Percentiles rank a stretch among this genome's conserved stretches.
phyloP scores from a whole-genome alignment of 257 asterid species.

The Sherardia arvensis region DNA sequence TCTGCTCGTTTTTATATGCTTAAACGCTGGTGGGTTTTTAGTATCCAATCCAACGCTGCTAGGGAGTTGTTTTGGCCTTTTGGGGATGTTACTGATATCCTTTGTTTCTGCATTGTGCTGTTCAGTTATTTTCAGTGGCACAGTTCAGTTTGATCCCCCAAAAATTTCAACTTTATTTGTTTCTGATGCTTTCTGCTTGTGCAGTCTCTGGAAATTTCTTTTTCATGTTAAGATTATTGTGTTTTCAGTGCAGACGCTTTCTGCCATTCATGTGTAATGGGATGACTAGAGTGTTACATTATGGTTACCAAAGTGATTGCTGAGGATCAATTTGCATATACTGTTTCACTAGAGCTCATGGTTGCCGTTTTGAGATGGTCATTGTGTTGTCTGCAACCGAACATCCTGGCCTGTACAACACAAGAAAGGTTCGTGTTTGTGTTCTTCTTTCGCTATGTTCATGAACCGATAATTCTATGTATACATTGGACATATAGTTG shows the following conservation, averaged over 20 bases:
- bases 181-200: not conserved
- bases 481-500: not conserved
- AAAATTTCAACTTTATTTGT: not conserved
- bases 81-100: not conserved
- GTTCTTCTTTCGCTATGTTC: not conserved
- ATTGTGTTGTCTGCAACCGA: conserved; percentile 22
- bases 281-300: conserved; percentile 19
- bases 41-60: not conserved
- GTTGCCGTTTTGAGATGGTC: conserved; percentile 22
- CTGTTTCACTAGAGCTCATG: conserved; percentile 18
- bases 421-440: conserved; percentile 17
- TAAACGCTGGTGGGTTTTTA: conserved; percentile 12
- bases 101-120: conserved; percentile 6
- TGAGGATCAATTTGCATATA: conserved; percentile 7
- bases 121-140: not conserved
- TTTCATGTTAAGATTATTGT: not conserved
- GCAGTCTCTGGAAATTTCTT: not conserved
- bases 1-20: not conserved
- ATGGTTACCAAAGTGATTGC: conserved; percentile 17
- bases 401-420: conserved; percentile 9
- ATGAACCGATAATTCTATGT: not conserved
- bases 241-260: conserved; percentile 10
- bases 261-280: conserved; percentile 12
- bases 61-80: not conserved
- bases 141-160: too few species aligned